These are phyloP conservation scores for Aspergillus calidoustus DNA, from an alignment of 2,329 filamentous ascomycete genomes.

Conservation along the genomic window DNA sequence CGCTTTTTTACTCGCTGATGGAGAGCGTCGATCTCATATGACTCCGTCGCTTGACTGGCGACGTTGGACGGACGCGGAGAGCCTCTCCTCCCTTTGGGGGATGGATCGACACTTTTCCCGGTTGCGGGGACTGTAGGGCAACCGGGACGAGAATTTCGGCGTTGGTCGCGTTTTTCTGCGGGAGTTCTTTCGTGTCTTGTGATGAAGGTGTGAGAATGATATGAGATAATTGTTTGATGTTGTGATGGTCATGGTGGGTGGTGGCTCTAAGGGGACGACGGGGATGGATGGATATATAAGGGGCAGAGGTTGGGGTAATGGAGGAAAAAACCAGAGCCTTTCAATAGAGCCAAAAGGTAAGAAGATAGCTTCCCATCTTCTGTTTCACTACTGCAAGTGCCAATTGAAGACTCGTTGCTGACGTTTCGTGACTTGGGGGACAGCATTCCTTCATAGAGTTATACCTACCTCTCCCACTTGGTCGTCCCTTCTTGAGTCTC, in stretches of 20 bases:
- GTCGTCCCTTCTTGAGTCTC: not conserved
- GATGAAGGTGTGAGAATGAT: not conserved
- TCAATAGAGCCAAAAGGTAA: not conserved
- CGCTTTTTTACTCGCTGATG: constrained; percentile 7
- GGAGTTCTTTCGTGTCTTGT: not conserved
- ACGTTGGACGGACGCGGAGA: not conserved
- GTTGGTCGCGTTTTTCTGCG: not conserved
- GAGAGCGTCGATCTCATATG: not conserved
- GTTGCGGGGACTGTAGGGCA: not conserved
- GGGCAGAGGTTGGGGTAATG: not conserved
- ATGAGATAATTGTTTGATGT: not conserved
- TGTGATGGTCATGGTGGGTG: not conserved
- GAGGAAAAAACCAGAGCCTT: not conserved
- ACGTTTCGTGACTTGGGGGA: not conserved
- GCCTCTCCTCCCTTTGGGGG: not conserved
- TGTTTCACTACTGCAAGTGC: not conserved
- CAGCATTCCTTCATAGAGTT: not conserved
- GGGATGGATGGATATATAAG: constrained; percentile 2
- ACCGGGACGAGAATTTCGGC: constrained; percentile 10
- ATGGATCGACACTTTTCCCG: not conserved
- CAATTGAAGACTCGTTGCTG: not conserved
- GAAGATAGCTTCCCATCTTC: not conserved
- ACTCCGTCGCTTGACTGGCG: constrained; percentile 4
- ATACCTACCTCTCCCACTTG: not conserved
- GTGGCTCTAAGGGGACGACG: not conserved